Percentiles rank a stretch among this genome's conserved stretches.
These are phyloP conservation scores for Fusarium mangiferae DNA, from an alignment of 2,329 filamentous ascomycete genomes.

Conservation along the genomic window DNA sequence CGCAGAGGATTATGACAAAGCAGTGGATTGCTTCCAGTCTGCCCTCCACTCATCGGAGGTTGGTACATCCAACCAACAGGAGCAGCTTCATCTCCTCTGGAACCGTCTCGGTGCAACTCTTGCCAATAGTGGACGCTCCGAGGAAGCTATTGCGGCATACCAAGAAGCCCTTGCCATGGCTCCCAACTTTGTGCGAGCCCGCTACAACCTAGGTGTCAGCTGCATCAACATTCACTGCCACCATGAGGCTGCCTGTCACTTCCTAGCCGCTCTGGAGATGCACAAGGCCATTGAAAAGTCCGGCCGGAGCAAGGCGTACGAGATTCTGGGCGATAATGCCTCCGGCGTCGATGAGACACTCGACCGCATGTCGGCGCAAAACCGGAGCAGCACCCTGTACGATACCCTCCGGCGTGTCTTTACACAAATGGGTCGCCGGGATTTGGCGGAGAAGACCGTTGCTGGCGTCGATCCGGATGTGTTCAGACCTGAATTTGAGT, in stretches of 20 bases:
- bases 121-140: slow-evolving; percentile 90
- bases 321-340: slow-evolving; percentile 74
- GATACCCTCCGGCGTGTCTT: slow-evolving; percentile 96
- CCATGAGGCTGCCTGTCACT: slow-evolving; percentile 90
- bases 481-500: slow-evolving; percentile 92
- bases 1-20: slow-evolving; percentile 97
- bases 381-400: slow-evolving; percentile 95
- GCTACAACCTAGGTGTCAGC: slow-evolving; percentile 95
- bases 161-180: slow-evolving; percentile 89
- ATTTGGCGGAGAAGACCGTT: slow-evolving; percentile 88
- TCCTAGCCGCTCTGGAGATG: slow-evolving; percentile 92
- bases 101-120: slow-evolving; percentile 96
- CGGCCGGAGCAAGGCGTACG: slow-evolving; percentile 82
- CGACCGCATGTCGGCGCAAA: slow-evolving; percentile 91
- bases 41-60: slow-evolving; percentile 87
- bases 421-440: slow-evolving; percentile 90
- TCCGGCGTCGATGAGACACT: slow-evolving; percentile 73
- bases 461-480: slow-evolving; percentile 89
- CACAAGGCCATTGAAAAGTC: slow-evolving; percentile 92
- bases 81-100: slow-evolving; percentile 94
- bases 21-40: slow-evolving; percentile 96
- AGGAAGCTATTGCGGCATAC: slow-evolving; percentile 97
- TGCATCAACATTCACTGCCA: slow-evolving; percentile 99
- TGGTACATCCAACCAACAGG: slow-evolving; percentile 83
- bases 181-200: slow-evolving; percentile 95